phyloP scores from a whole-genome alignment of 2,329 filamentous ascomycete species.

The Pseudopyricularia cyperi region DNA sequence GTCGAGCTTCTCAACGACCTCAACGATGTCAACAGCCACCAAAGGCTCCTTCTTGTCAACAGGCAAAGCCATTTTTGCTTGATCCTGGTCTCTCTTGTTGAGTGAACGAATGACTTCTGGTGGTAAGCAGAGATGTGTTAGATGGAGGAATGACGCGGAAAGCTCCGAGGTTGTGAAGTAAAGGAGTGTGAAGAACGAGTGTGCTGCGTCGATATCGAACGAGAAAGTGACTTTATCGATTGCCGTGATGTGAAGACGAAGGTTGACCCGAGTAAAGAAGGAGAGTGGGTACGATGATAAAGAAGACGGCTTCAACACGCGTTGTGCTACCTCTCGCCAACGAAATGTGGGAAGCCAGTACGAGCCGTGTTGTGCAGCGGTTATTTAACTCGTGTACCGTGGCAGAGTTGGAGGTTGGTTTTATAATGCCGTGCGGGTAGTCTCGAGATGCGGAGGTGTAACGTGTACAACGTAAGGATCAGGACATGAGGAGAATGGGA shows the following conservation, averaged over 20 bases:
- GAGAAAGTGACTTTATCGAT: background rate
- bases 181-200: background rate
- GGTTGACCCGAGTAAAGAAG: background rate
- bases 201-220: background rate
- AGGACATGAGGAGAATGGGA: background rate
- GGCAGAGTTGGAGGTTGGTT: background rate
- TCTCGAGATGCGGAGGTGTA: background rate
- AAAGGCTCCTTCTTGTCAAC: background rate
- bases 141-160: background rate
- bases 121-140: background rate
- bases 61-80: background rate
- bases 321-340: background rate
- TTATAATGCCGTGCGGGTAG: background rate
- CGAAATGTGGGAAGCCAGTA: background rate
- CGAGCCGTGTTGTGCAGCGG: background rate
- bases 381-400: background rate
- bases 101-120: background rate
- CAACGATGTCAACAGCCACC: background rate
- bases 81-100: background rate
- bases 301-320: background rate
- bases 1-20: too few relatives aligned
- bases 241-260: background rate
- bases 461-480: background rate
- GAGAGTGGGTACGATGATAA: background rate
- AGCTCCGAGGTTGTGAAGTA: background rate